Evolutionary conservation across 1,284 basidiomycete species (phyloP), one percentile per base, ranked within the genome.

Genomic region (Amylostereum areolatum): DNA sequence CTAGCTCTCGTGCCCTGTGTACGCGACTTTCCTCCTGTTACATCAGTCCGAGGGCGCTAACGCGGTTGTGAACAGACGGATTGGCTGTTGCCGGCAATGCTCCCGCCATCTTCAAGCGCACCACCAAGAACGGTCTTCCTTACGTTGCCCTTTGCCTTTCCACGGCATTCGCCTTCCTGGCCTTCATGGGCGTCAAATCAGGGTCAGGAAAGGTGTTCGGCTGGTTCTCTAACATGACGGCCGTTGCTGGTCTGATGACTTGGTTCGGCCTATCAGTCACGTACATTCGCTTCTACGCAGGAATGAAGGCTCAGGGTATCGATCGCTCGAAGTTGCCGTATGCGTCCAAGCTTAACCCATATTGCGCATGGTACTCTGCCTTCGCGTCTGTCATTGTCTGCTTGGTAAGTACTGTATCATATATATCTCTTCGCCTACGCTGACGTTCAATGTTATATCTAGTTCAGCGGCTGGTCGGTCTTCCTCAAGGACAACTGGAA

Each of bases 221-320:
- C 32, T 94, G 88, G 83, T 85, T 94, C 57, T 65, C 82, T 40
- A 88, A 85, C 70, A 83, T 91, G 57, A 59, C 62, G 2, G 54
- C 78, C 32, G 62, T 81, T 27, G 77, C 76, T 12, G 85, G 84
- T 42, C 63, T 87, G 52, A 77, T 91, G 74, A 88, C 89, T 2
- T 95, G 92, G 92, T 85, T 88, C 60, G 88, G 84, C 55, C 94
- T 94, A 61, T 74, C 72, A 46, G 57, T 92, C 49, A 89, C 86
- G 24, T 92, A 92, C 66, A 65, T 92, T 52, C 82, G 88, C 46
- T 95, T 95, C 73, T 75, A 91, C 65, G 64, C 70, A 10, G 93
- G 90, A 45, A 63, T 87, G 66, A 83, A 85, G 62, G 80, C 66
- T 2, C 92, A 95, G 62, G 87, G 88, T 28, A 76, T 81, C 53